Evolutionary conservation across 495 filamentous ascomycete species (phyloP), one percentile per base, ranked within the genome.

Genomic region (Bombardia bombarda): DNA sequence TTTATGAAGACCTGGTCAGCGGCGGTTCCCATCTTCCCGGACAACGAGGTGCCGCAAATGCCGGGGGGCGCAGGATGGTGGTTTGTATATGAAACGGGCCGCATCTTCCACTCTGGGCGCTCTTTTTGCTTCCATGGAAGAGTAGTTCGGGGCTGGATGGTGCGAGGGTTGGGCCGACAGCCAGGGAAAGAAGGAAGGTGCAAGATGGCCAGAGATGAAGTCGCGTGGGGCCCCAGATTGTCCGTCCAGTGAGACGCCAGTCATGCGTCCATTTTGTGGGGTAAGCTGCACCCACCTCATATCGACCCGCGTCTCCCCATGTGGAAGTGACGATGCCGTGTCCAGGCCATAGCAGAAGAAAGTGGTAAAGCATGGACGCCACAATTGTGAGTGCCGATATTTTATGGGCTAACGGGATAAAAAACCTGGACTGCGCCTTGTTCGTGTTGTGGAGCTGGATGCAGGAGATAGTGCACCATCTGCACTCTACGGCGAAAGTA

Each of bases 1-100:
- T n/a, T n/a, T n/a, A 16, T 8, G 17, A 34, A 19, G 3, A 19
- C 32, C 32, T 28, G n/a, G n/a, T n/a, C n/a, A n/a, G n/a, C n/a
- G n/a, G n/a, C n/a, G n/a, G 9, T 28, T 14, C 18, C 42, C 6
- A 7, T 10, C n/a, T 26, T 14, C 42, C 49, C 42, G 49, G 49
- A 50, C 18, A 22, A 5, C 34, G 14, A 37, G 12, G 24, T 36
- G 20, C 38, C 42, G 49, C 43, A 51, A 55, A 49, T 58, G 55
- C 55, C 55, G 55, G 46, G 32, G 34, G 34, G 13, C 39, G 49
- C 32, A 46, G 46, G 49, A 43, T 31, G 38, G 25, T 31, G 30
- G 24, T 18, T 38, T 43, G 49, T 57, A 53, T 53, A 53, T 50
- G 42, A 55, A 47, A 49, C 47, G 51, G 57, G 20, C 54, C 51